phyloP scores from a whole-genome alignment of 2,329 filamentous ascomycete species.

The Fusarium coicis region DNA sequence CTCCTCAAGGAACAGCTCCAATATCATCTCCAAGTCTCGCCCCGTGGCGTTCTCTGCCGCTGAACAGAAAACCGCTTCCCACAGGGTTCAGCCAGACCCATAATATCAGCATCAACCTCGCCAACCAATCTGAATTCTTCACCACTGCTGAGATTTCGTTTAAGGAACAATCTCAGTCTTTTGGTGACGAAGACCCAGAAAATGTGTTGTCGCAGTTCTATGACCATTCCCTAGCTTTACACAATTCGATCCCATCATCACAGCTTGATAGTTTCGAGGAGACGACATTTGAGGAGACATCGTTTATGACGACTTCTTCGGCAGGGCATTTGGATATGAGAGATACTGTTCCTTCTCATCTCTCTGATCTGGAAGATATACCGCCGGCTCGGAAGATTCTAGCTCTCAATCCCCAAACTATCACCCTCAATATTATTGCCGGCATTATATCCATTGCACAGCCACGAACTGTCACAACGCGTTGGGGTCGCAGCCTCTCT shows the following conservation, averaged over 20 bases:
- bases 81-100: constrained; percentile 66
- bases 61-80: constrained; percentile 57
- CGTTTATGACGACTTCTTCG: constrained; percentile 53
- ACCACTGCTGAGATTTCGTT: constrained; percentile 56
- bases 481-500: constrained; percentile 69
- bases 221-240: constrained; percentile 78
- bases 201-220: constrained; percentile 73
- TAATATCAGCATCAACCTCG: constrained; percentile 48
- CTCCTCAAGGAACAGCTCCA: neutral
- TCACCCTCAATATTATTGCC: constrained; percentile 84
- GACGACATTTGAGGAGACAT: constrained; percentile 45
- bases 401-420: constrained; percentile 79
- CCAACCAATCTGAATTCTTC: constrained; percentile 59
- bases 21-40: constrained; percentile 50
- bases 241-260: constrained; percentile 73
- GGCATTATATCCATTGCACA: constrained; percentile 79
- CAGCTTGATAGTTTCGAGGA: constrained; percentile 57
- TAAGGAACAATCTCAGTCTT: constrained; percentile 33
- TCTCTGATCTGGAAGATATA: constrained; percentile 72
- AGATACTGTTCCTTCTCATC: constrained; percentile 47
- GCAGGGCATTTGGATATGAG: constrained; percentile 39
- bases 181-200: constrained; percentile 49
- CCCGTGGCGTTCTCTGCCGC: constrained; percentile 65
- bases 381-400: constrained; percentile 74
- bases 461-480: constrained; percentile 74